Base-by-base conservation (phyloP, 257 asterid genomes). In the Salvia splendens region DNA sequence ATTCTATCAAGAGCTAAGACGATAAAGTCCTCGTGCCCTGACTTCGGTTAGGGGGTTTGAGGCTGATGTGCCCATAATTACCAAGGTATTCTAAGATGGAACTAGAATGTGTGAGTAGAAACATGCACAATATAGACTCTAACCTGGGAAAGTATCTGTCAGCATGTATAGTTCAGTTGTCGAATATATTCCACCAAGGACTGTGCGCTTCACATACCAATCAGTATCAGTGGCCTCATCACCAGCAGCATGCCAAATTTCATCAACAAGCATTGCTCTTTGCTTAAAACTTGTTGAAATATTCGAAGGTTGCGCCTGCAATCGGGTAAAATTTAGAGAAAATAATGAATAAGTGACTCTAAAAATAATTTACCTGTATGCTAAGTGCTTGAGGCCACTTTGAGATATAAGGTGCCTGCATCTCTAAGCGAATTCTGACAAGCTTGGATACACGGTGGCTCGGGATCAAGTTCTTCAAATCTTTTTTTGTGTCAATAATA, bases 321-420 rank as follows among this genome's bases (percentile, higher is more conserved):
- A 28, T 53, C 55, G 7, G 53, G 48, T 3, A 56, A 12, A 45
- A 15, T 30, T 59, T 16, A 51, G 7, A 30, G 9, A 58, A 42
- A 54, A 7, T 32, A 67, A 72, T 12, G 7, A 60, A 43, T 48
- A 55, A 47, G 65, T 38, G 52, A 38, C n/a, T 15, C 20, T 17
- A 12, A 61, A 12, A 35, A 55, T 53, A 61, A 41, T 28, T 28
- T 41, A 92, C 98, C 89, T 92, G 98, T 76, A 93, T 81, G 86
- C 97, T 93, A 70, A 93, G 99, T 72, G 97, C 97, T 77, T 84
- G 96, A 64, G 95, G 86, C 97, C 96, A 93, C 81, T 86, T 93
- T 53, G 99, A 86, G 59, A 92, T 79, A 82, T 81, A 86, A n/a
- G 99, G 97, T 75, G 81, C 90, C 76, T 88, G 99, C 96, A 90